Base-by-base conservation (phyloP, 176 grass and related monocot genomes). In the Triticum monococcum region DNA sequence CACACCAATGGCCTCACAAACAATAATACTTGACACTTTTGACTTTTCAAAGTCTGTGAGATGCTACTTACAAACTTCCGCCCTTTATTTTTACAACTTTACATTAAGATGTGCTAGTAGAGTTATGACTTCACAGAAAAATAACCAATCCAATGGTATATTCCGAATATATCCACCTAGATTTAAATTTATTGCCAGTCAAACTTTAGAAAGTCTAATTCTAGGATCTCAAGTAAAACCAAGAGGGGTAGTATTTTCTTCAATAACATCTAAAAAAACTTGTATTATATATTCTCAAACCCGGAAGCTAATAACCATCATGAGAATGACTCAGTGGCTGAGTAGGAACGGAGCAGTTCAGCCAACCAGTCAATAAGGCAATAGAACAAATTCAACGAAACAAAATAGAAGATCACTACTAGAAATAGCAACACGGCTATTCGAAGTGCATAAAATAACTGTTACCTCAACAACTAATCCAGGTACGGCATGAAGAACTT, bases 391-490 rank as follows among this genome's bases (percentile, higher is more conserved):
- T 56, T 37, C 12, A 85, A 65, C 25, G 72, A 65, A 84, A 75
- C 30, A 54, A 81, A 24, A 18, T 56, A 40, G 28, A 73, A 45
- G 40, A 11, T 36, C 10, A 81, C 22, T 85, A 52, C 67, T 64
- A 79, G 12, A 81, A 81, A 75, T 17, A 81, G 28, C 8, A 65
- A 48, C 32, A 14, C 3, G 33, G 12, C 4, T 64, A 37, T 59
- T 66, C n/a, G 10, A 74, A 26, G 59, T 59, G 40, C 57, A 85
- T 30, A 84, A 40, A 48, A 89, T 37, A 87, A 52, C 20, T n/a
- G 48, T 89, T 87, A 98, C 96, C 96, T 98, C 91, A 81, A 94
- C 72, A 91, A 64, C 26, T 89, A 87, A 83, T 84, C 91, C 86
- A 75, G 78, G 70, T 59, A 95, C 70, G 9, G 88, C 31, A 56